phyloP scores from a whole-genome alignment of 2,329 filamentous ascomycete species.

The Fonsecaea monophora region DNA sequence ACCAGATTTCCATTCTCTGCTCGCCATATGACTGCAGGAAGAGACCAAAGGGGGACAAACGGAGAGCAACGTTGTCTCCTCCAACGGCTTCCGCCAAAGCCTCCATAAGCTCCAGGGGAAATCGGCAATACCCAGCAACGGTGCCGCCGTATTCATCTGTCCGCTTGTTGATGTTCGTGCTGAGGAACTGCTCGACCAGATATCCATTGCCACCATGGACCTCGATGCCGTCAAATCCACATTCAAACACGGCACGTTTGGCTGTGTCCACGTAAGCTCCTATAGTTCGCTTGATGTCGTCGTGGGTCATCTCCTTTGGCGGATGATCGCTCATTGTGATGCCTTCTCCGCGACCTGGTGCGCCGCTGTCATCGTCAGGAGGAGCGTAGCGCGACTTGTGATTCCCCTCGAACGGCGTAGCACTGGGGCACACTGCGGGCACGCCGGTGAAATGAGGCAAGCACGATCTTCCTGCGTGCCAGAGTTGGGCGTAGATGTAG shows the following conservation, averaged over 20 bases:
- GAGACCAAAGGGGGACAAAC: neutral
- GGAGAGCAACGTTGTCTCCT: constrained; percentile 1
- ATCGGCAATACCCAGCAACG: neutral
- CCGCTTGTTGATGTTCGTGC: constrained; percentile 59
- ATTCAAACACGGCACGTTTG: constrained; percentile 1
- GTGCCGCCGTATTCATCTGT: constrained; percentile 69
- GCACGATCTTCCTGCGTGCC: neutral
- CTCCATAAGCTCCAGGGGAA: neutral
- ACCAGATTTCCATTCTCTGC: constrained; percentile 3
- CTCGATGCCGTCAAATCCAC: constrained; percentile 60
- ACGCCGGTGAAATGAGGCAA: constrained; percentile 1
- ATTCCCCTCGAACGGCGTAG: neutral
- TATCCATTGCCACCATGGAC: constrained; percentile 66
- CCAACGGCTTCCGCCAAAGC: neutral
- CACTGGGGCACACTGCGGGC: neutral
- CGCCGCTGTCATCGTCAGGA: neutral
- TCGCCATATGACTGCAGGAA: constrained; percentile 1
- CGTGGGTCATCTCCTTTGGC: constrained; percentile 1
- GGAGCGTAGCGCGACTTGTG: neutral
- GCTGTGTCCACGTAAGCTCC: constrained; percentile 1
- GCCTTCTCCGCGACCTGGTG: neutral
- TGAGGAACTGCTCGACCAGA: constrained; percentile 63
- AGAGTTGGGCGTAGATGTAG: constrained; percentile 2
- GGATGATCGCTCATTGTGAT: neutral
- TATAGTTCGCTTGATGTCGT: constrained; percentile 2